phyloP scores from a whole-genome alignment of 257 asterid species.

The Jacaranda mimosifolia region DNA sequence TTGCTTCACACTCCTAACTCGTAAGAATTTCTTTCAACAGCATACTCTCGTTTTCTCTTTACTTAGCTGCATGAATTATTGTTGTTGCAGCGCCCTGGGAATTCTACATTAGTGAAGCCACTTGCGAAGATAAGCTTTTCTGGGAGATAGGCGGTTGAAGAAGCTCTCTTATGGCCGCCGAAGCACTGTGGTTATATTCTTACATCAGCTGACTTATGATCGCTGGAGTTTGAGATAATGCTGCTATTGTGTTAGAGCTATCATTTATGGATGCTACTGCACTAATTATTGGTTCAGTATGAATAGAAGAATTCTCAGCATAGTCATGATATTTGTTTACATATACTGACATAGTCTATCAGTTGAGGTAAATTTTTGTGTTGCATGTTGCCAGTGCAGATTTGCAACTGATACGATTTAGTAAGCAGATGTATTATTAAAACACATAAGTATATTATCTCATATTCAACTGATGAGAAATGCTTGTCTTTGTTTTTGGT shows the following conservation, averaged over 20 bases:
- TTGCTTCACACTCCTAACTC: constrained; percentile 4
- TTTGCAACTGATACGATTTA: neutral
- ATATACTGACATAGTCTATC: neutral
- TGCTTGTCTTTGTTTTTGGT: constrained; percentile 5
- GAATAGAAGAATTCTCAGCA: neutral
- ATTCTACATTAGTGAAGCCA: constrained; percentile 59
- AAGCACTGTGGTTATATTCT: neutral
- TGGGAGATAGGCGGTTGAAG: constrained; percentile 35
- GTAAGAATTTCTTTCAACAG: neutral
- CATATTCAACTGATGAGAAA: neutral
- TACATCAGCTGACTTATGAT: constrained; percentile 13
- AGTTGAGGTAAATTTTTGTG: constrained; percentile 6
- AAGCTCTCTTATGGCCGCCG: neutral
- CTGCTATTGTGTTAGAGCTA: constrained; percentile 19
- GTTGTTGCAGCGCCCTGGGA: constrained; percentile 64
- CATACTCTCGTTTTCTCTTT: too few relatives aligned
- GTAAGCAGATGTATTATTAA: neutral
- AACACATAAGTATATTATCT: neutral
- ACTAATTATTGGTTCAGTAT: neutral
- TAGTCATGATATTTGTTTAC: constrained; percentile 11
- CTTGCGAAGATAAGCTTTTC: constrained; percentile 44
- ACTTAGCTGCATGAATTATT: too few relatives aligned
- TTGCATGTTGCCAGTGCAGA: constrained; percentile 5
- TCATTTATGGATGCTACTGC: neutral
- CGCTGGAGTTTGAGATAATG: constrained; percentile 5